These are phyloP conservation scores for Phaseolus coccineus DNA, from an alignment of 331 rosid genomes.

Conservation along the genomic window DNA sequence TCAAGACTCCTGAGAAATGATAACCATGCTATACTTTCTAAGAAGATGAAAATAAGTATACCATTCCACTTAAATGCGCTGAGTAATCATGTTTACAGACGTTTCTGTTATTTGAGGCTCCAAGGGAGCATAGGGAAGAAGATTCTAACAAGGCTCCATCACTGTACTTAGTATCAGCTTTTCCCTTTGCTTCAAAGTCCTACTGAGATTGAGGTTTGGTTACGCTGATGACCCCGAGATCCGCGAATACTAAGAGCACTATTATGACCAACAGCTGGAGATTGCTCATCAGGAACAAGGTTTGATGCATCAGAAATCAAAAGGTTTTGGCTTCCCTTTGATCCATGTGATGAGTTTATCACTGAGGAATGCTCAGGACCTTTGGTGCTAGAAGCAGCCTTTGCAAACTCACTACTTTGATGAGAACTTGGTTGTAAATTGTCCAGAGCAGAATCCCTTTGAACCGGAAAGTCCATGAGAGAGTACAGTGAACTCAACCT, in stretches of 20 bases:
- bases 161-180: no score
- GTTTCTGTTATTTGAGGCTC: conserved; percentile 47
- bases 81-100: conserved; percentile 31
- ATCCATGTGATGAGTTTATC: conserved; percentile 35
- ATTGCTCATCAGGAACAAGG: conserved; percentile 18
- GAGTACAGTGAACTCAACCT: conserved; percentile 32
- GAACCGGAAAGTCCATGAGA: not conserved
- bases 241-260: no score
- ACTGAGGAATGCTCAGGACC: not conserved
- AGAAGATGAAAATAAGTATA: no score
- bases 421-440: no score
- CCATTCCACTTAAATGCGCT: no score
- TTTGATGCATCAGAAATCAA: conserved; percentile 17
- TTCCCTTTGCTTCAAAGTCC: no score
- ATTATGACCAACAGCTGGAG: conserved; percentile 18
- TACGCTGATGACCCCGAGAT: no score
- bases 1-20: no score
- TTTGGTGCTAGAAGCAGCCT: conserved; percentile 11
- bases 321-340: no score
- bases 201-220: no score
- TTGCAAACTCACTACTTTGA: not conserved
- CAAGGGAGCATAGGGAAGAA: conserved; percentile 57
- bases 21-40: no score
- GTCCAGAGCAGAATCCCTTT: no score
- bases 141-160: conserved; percentile 41